Conservation (phyloP, 805 yeast genomes). For the Saccharomycopsis fermentans region DNA sequence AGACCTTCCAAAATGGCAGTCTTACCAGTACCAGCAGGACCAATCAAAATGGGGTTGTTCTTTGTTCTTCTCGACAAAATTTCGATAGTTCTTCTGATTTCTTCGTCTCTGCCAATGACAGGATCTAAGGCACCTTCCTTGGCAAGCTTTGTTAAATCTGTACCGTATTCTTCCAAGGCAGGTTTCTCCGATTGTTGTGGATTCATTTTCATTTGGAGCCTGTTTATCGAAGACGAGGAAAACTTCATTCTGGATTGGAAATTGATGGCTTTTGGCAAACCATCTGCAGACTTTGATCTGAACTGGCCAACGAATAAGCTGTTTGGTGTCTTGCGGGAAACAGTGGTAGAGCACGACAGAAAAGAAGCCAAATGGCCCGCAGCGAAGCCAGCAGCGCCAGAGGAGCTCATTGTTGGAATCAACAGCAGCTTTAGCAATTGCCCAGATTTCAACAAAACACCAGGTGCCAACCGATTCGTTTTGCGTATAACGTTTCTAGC, state of each 20-base stretch:
- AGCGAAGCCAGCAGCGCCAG: background rate
- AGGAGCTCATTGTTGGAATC: no score
- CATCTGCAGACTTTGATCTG: background rate
- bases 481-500: background rate
- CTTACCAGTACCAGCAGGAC: constrained; percentile 97
- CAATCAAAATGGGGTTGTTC: constrained; percentile 90
- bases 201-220: constrained; percentile 22
- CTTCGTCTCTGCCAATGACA: constrained; percentile 94
- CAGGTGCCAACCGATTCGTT: background rate
- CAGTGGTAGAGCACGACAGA: background rate
- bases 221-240: background rate
- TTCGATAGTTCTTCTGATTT: constrained; percentile 86
- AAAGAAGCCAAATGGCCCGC: background rate
- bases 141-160: constrained; percentile 80
- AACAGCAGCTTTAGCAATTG: background rate
- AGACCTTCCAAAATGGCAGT: constrained; percentile 95
- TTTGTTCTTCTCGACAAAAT: constrained; percentile 87
- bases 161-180: constrained; percentile 77
- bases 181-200: constrained; percentile 44
- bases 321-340: background rate
- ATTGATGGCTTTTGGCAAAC: background rate
- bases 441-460: background rate
- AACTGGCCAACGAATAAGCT: no score
- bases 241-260: background rate
- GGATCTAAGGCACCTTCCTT: constrained; percentile 88